Conservation (phyloP, 331 rosid genomes). For the Malus hybrid region DNA sequence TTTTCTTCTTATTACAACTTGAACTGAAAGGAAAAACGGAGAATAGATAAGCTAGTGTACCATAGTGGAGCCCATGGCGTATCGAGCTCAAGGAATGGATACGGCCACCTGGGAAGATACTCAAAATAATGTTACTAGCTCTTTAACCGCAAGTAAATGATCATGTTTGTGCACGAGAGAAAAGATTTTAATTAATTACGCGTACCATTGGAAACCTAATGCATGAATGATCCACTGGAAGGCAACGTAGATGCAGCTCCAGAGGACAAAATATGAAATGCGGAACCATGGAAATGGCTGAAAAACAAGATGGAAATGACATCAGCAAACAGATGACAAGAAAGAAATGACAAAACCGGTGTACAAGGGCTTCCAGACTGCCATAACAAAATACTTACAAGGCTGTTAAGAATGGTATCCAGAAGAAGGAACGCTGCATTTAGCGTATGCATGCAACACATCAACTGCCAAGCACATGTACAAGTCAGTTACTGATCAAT, state of each 20-base stretch:
- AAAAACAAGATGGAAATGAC: not conserved
- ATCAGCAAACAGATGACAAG: not conserved
- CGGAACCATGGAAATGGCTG: slow-evolving; percentile 84
- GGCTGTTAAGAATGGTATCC: slow-evolving; percentile 52
- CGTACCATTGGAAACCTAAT: slow-evolving; percentile 35
- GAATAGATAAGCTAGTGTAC: slow-evolving; percentile 23
- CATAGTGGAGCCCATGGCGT: slow-evolving; percentile 61
- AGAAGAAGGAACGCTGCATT: slow-evolving; percentile 47
- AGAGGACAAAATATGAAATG: slow-evolving; percentile 54
- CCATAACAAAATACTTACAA: slow-evolving; percentile 30
- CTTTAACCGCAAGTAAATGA: not conserved
- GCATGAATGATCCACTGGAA: slow-evolving; percentile 64
- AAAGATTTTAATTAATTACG: not conserved
- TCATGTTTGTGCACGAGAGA: not conserved
- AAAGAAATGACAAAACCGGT: not conserved
- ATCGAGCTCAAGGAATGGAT: slow-evolving; percentile 64
- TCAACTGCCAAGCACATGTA: slow-evolving; percentile 39
- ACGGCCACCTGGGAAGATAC: slow-evolving; percentile 66
- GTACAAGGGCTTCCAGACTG: not conserved
- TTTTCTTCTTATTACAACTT: not conserved
- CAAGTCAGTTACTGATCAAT: not conserved
- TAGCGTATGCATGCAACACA: slow-evolving; percentile 63
- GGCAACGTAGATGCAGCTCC: slow-evolving; percentile 57
- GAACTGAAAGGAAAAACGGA: not conserved
- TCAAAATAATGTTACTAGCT: slow-evolving; percentile 2